Evolutionary conservation across 768 basidiomycete genomes (phyloP).

Genomic region (Tulasnella sp.): DNA sequence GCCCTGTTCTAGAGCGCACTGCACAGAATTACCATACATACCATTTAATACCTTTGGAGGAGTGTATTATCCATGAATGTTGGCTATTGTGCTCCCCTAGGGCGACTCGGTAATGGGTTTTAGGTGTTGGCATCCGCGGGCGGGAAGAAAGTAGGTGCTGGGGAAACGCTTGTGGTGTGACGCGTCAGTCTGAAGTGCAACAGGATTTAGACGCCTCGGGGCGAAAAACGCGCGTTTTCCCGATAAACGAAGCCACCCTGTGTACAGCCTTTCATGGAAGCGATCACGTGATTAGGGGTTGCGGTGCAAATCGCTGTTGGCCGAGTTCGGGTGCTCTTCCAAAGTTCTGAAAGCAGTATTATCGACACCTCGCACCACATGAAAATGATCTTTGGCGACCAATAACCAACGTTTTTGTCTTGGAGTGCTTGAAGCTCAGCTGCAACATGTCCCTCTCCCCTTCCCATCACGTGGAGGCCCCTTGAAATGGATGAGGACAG

Average conservation of each 20-base stretch:
- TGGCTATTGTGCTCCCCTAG: constrained; percentile 1
- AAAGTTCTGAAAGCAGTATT: too few species aligned
- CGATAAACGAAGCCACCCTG: neutral
- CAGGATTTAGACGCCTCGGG: neutral
- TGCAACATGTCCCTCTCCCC: too few species aligned
- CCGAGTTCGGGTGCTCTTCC: too few species aligned
- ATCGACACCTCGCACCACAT: too few species aligned
- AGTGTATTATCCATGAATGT: constrained; percentile 8
- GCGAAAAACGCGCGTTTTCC: neutral
- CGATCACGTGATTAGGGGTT: neutral
- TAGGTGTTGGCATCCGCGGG: neutral
- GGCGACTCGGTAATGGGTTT: neutral
- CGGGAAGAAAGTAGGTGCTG: too few species aligned
- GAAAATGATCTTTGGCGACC: too few species aligned
- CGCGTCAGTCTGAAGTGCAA: neutral
- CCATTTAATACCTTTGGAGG: constrained; percentile 17
- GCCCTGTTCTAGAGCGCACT: neutral
- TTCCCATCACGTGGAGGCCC: too few species aligned
- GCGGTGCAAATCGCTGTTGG: neutral
- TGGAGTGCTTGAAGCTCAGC: too few species aligned
- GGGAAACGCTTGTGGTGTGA: too few species aligned
- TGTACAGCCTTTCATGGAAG: neutral
- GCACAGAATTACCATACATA: neutral
- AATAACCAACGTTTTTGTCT: too few species aligned
- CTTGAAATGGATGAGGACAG: too few species aligned